Evolutionary conservation across 2,329 filamentous ascomycete genomes (phyloP), one percentile per base, ranked within the genome.

Genomic region (Talaromyces sp.): DNA sequence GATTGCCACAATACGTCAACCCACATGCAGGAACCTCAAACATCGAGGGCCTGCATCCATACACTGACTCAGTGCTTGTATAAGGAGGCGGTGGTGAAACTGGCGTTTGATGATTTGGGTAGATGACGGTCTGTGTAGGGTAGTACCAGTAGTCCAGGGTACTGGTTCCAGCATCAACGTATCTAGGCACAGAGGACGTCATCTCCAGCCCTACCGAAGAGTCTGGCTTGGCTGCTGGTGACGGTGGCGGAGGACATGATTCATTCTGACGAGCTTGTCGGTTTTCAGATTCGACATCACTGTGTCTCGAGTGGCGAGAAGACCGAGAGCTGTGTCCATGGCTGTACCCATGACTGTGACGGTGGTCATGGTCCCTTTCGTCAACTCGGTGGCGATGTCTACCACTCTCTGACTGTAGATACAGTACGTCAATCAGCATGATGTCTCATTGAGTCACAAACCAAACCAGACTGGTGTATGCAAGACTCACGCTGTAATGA

Each of bases 401-500:
- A n/a, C 8, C 15, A 19, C 29, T 36, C 17, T 54, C 38, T 5
- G 49, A 13, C 47, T 54, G n/a, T 11, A 38, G 11, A 29, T 54
- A 51, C 8, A 54, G n/a, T 22, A 36, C 17, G 31, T 22, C 53
- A 56, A 56, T 56, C 19, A 56, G 53, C 19, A 56, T 15, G 31
- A 54, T n/a, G 1, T 36, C 51, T 36, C 29, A 19, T 11, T 54
- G 11, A 56, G 5, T 38, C 19, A 36, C 4, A 11, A 36, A 34
- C 13, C 22, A 17, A 8, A 25, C 11, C 29, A 22, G 2, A 17
- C 1, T 22, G 31, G 7, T 25, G 11, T n/a, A 36, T 22, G 11
- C 53, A 25, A 38, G 31, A 36, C 38, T 65, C 29, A 61, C 58
- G 45, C 49, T 25, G 56, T 43, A 47, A 38, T 60, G 25, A n/a